Evolutionary conservation across 2,329 filamentous ascomycete genomes (phyloP), one percentile per base, ranked within the genome.

Genomic region (Domatiomyces catenatus): DNA sequence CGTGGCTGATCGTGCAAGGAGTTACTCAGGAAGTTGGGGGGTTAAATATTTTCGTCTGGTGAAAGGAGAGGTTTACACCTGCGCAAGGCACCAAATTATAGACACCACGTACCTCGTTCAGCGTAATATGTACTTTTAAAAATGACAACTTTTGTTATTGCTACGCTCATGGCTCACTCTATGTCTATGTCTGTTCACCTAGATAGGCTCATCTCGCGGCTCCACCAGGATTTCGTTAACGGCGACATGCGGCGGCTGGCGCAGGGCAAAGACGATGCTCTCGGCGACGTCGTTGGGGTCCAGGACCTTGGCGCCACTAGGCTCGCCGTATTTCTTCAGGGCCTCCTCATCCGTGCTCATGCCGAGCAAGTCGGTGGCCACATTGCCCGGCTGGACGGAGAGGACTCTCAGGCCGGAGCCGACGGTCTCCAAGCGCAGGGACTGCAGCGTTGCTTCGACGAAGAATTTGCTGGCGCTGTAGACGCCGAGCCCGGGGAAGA

Each of bases 381-480:
- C 81, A 62, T 90, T 89, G 0, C 85, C 85, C 0, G 85, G 85
- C 69, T 90, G 85, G 2, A 90, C 74, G 36, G 76, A 73, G 0
- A 84, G 88, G 42, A 90, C 83, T 1, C 84, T 73, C 47, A 90
- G 67, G 0, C 85, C 85, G 0, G 76, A 76, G 0, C 83, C 83
- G 0, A 81, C 84, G 0, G 84, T 89, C 71, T 90, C 85, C 6
- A 89, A 67, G 7, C 85, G 78, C 57, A 90, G 66, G 28, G 73
- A 73, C 65, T 89, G 84, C n/a, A 90, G 72, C 0, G 84, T 84
- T 1, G 83, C 84, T 64, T 90, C 85, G 50, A 90, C 83, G 62
- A 90, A 90, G 74, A 89, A 87, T 64, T 90, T 90, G 66, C 78
- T 83, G 22, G 83, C 85, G 0, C 83, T 86, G 72, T 90, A 90